phyloP scores from a whole-genome alignment of 176 grass and related monocot species.

The Cocos nucifera region DNA sequence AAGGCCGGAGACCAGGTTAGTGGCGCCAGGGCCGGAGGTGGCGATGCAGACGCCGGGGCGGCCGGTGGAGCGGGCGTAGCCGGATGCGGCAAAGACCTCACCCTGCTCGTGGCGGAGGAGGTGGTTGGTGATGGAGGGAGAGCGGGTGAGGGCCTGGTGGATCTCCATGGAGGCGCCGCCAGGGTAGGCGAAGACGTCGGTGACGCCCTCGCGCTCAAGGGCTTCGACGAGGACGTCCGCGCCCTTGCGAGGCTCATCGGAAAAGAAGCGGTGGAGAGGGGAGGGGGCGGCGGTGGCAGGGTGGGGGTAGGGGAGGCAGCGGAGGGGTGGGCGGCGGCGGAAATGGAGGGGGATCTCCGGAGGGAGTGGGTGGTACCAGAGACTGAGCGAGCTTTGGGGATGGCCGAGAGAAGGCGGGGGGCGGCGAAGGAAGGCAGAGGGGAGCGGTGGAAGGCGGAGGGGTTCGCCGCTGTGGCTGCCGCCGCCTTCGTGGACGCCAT shows the following conservation, averaged over 20 bases:
- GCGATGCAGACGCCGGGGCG: slow-evolving; percentile 80
- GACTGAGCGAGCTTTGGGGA: background rate
- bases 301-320: background rate
- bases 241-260: slow-evolving; percentile 71
- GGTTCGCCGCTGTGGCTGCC: too few species aligned
- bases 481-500: too few species aligned
- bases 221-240: slow-evolving; percentile 94
- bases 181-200: slow-evolving; percentile 84
- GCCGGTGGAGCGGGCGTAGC: slow-evolving; percentile 72
- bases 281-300: slow-evolving; percentile 5
- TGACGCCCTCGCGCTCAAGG: slow-evolving; percentile 71
- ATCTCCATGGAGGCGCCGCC: slow-evolving; percentile 99
- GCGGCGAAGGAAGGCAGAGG: background rate
- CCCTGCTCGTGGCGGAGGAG: slow-evolving; percentile 96
- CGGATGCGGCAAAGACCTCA: slow-evolving; percentile 76
- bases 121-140: slow-evolving; percentile 74
- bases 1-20: slow-evolving; percentile 91
- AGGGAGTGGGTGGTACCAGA: background rate
- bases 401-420: background rate
- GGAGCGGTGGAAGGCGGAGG: background rate
- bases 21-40: slow-evolving; percentile 89
- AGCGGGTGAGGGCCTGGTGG: slow-evolving; percentile 97
- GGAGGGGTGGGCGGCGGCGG: background rate
- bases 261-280: slow-evolving; percentile 37
- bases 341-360: background rate